Evolutionary conservation across 176 grass and related monocot species (phyloP), one percentile per base, ranked within the genome.

Genomic region (Musa troglodytarum): DNA sequence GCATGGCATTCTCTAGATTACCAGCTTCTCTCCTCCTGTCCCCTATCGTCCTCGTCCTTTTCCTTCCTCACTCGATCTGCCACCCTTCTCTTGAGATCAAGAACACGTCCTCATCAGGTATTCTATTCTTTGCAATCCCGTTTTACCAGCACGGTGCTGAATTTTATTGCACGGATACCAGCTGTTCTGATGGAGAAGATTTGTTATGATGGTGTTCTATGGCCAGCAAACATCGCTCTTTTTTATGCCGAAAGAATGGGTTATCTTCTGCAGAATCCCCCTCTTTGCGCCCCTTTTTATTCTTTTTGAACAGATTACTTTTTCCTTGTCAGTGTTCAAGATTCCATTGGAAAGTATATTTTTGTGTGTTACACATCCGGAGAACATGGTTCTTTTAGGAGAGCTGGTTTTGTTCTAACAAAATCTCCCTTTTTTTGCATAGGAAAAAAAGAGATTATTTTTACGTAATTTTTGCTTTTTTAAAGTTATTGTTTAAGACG

Each of bases 51-150:
- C 23, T 86, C 56, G 25, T 80, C 54, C 50, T 82, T 56, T 62
- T 50, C 68, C 68, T 82, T 17, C 50, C 76, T 53, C 80, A 29
- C 68, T 63, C 55, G 1, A 4, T 49, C 15, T 80, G 25, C 51
- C 55, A 56, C 56, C 25, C 26, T 72, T 54, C 75, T 52, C 15
- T 57, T 49, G n/a, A 65, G 63, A 49, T 76, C 28, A 62, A 57
- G 26, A 50, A 14, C 2, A 56, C 78, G 16, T 57, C 63, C 10
- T 50, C 52, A 56, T 66, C 80, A 83, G 81, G 85, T 87, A 64
- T 14, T 54, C 29, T 15, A 49, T 65, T 50, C 19, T 77, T 72
- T 24, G 19, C 25, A n/a, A 19, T 53, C 64, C 51, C 74, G 15
- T 49, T 78, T 17, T 78, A 1, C 19, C 11, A 1, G 54, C 19